phyloP scores from a whole-genome alignment of 2,329 filamentous ascomycete genomes.

The Podosphaera xanthii region DNA sequence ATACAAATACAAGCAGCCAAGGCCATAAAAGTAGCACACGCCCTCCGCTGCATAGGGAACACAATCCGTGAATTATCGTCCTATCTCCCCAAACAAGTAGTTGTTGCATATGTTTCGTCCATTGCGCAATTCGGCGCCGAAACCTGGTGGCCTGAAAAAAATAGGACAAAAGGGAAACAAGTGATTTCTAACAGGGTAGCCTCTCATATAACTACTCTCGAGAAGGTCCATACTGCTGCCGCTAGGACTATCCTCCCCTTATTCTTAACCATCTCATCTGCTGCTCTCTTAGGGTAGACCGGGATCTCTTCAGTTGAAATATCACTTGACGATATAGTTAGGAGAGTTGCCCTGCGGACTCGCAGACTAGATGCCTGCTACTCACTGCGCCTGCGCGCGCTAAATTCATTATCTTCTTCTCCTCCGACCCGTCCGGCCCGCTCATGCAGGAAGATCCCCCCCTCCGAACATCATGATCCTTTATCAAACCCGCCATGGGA shows the following conservation, averaged over 20 bases:
- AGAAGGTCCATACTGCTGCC: neutral
- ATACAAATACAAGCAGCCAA: too few species aligned
- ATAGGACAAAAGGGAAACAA: neutral
- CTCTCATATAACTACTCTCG: neutral
- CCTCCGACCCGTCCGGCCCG: too few species aligned
- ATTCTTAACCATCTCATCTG: neutral
- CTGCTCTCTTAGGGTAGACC: neutral
- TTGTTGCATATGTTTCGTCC: constrained; percentile 12
- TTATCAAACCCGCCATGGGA: too few species aligned
- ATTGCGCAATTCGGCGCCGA: too few species aligned
- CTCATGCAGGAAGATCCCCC: too few species aligned
- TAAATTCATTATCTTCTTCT: too few species aligned
- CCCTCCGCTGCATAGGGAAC: too few species aligned
- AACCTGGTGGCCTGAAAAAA: neutral
- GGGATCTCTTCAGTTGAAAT: neutral
- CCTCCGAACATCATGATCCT: too few species aligned
- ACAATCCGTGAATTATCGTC: too few species aligned
- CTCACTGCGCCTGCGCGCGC: neutral
- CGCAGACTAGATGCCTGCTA: neutral
- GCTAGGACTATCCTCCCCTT: neutral
- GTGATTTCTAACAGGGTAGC: neutral
- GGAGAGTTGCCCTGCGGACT: neutral
- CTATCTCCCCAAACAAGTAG: constrained; percentile 16
- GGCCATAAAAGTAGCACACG: too few species aligned
- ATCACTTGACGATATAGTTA: neutral